Base-by-base conservation (phyloP, 1,284 basidiomycete species). In the Cutaneotrichosporon sp. region DNA sequence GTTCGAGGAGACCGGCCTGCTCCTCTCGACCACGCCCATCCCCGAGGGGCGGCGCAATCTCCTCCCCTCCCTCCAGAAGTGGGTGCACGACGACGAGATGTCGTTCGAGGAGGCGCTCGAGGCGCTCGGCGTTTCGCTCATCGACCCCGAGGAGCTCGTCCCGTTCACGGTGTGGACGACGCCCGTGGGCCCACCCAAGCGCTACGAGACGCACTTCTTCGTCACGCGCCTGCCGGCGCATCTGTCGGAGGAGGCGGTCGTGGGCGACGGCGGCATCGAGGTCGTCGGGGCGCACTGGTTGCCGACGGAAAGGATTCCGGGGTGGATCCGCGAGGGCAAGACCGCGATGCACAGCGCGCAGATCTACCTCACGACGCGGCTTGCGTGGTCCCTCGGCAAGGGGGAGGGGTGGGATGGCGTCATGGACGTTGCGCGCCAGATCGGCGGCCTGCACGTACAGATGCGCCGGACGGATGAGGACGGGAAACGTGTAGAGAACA, bases 1-100 rank as follows among this genome's bases (percentile, higher is more conserved):
- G 7, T 62, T 62, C 18, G 60, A 62, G 45, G 60, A 62, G 45
- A 62, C 49, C 13, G 60, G 60, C 9, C 56, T 62, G 13, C 56
- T 62, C 27, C 60, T 62, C 29, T 49, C 60, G 3, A 27, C 51
- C 31, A 16, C 38, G 4, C 6, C n/a, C 0, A 11, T 50, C 16
- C 29, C 29, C 0, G 24, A 18, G 18, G 34, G 11, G 6, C 22
- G 31, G 10, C 20, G 25, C 13, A 22, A 14, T 16, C 45, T 54
- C 4, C 50, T 54, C 18, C 5, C 50, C 4, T 31, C 45, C 22
- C n/a, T 53, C 5, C 52, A 42, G 14, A 57, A 57, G 45, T 22
- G 14, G 33, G 51, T 62, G 13, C 60, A 62, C 24, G 45, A 34
- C 43, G 50, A 49, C 54, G 38, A 54, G 51, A 27, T 54, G 9